phyloP scores from a whole-genome alignment of 2,329 filamentous ascomycete genomes.

The Fusarium multiceps region DNA sequence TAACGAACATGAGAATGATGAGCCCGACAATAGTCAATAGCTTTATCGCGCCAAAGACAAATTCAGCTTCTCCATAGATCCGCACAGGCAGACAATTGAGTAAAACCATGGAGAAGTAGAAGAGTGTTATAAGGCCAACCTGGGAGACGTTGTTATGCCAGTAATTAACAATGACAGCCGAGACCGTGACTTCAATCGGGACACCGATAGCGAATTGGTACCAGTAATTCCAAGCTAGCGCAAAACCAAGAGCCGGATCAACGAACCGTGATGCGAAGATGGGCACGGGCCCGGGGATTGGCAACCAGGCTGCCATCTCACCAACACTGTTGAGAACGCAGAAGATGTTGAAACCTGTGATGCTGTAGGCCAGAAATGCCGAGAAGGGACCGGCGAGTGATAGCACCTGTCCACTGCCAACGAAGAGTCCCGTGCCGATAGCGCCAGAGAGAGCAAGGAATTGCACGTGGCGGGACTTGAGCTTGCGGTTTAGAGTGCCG shows the following conservation, averaged over 20 bases:
- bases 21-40: conserved; percentile 68
- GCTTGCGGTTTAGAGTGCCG: conserved; percentile 30
- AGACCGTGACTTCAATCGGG: conserved; percentile 68
- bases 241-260: conserved; percentile 60
- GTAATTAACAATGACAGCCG: conserved; percentile 69
- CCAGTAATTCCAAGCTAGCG: conserved; percentile 69
- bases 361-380: conserved; percentile 18
- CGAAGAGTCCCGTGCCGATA: conserved; percentile 32
- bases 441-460: conserved; percentile 61
- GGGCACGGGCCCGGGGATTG: background rate
- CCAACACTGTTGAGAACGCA: conserved; percentile 52
- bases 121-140: conserved; percentile 16
- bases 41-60: conserved; percentile 71
- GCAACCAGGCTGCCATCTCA: conserved; percentile 30
- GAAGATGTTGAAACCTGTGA: conserved; percentile 26
- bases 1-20: conserved; percentile 57
- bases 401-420: conserved; percentile 22
- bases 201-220: conserved; percentile 70
- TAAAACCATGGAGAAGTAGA: conserved; percentile 25
- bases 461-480: conserved; percentile 69
- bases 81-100: conserved; percentile 27
- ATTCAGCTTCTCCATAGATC: conserved; percentile 65
- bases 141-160: conserved; percentile 58
- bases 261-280: conserved; percentile 59
- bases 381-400: conserved; percentile 25